Conservation (phyloP, 495 filamentous ascomycete species). For the Zalerion maritima region DNA sequence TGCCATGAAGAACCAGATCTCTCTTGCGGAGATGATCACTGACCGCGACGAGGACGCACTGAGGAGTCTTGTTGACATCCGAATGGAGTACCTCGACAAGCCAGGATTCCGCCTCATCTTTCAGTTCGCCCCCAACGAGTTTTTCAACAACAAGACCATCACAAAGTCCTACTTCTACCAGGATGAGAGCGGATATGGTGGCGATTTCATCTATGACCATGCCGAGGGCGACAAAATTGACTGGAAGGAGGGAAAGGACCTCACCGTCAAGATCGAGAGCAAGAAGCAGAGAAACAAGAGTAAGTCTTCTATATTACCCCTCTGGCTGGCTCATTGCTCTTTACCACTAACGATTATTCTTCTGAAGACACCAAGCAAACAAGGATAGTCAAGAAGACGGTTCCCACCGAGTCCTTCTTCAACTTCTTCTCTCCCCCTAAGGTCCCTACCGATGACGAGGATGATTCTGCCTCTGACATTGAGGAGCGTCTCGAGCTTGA, state of each 20-base stretch:
- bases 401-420: conserved; percentile 98
- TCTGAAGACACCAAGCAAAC: conserved; percentile 90
- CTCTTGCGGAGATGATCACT: conserved; percentile 93
- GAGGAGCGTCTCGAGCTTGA: conserved; percentile 97
- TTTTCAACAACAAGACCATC: conserved; percentile 91
- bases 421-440: conserved; percentile 98
- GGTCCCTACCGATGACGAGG: conserved; percentile 60
- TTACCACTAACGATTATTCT: conserved; percentile 16
- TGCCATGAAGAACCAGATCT: conserved; percentile 98
- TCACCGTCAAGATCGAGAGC: conserved; percentile 88
- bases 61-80: conserved; percentile 82
- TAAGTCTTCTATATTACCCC: conserved; percentile 30
- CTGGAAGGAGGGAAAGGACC: conserved; percentile 85
- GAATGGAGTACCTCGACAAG: conserved; percentile 97
- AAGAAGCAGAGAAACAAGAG: conserved; percentile 99
- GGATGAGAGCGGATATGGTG: conserved; percentile 94
- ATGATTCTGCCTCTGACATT: conserved; percentile 75
- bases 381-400: conserved; percentile 95
- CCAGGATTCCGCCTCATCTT: conserved; percentile 98
- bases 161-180: conserved; percentile 99
- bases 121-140: conserved; percentile 87
- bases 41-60: conserved; percentile 90
- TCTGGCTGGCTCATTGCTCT: neutral
- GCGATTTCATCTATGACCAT: conserved; percentile 99
- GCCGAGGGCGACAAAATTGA: conserved; percentile 96